phyloP scores from a whole-genome alignment of 495 filamentous ascomycete genomes.

The Penicillium ucsense region DNA sequence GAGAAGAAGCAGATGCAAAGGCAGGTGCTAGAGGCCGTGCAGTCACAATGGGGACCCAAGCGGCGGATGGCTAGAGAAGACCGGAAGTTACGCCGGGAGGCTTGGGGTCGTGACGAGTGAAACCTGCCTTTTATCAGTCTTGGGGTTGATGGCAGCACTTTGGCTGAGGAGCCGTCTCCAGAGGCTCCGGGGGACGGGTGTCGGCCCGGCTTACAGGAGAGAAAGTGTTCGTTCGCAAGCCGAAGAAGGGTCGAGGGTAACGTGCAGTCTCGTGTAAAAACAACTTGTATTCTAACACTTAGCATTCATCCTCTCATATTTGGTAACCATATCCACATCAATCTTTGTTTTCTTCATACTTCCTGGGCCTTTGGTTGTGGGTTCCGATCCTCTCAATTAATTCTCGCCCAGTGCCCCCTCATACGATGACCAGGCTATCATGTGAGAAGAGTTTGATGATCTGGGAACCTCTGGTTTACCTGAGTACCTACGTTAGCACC shows the following conservation, averaged over 20 bases:
- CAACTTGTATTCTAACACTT: constrained; percentile 15
- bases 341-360: too few species aligned
- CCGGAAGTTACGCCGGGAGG: constrained; percentile 52
- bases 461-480: too few species aligned
- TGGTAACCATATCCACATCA: too few species aligned
- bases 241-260: not conserved
- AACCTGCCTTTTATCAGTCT: not conserved
- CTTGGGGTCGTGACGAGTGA: constrained; percentile 43
- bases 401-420: too few species aligned
- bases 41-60: constrained; percentile 64
- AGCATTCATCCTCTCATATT: constrained; percentile 4
- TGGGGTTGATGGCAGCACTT: not conserved
- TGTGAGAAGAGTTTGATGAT: too few species aligned
- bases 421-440: too few species aligned
- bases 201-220: too few species aligned
- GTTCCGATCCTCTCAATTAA: too few species aligned
- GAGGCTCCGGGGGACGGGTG: too few species aligned
- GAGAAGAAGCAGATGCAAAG: constrained; percentile 44
- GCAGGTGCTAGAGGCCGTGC: constrained; percentile 47
- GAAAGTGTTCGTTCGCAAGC: too few species aligned
- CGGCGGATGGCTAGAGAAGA: constrained; percentile 67
- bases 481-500: too few species aligned
- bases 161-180: not conserved
- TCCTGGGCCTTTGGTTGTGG: too few species aligned
- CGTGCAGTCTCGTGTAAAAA: constrained; percentile 9